phyloP scores from a whole-genome alignment of 2,329 filamentous ascomycete genomes.

The Xylaria hypoxylon region DNA sequence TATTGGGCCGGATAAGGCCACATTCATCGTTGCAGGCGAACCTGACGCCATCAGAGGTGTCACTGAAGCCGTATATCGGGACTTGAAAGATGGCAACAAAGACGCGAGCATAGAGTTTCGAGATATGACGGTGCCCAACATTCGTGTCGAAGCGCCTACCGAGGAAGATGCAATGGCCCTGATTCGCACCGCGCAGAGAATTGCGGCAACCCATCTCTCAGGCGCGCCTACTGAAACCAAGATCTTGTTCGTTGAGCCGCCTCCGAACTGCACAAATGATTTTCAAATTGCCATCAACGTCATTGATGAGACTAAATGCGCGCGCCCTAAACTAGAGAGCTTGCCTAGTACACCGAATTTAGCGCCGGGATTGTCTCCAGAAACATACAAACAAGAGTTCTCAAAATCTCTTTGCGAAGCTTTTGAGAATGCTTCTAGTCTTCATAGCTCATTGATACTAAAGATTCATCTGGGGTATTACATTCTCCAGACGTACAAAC shows the following conservation, averaged over 20 bases:
- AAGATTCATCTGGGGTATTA: constrained; percentile 41
- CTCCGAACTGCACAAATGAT: constrained; percentile 16
- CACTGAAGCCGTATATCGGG: constrained; percentile 41
- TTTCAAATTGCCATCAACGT: constrained; percentile 37
- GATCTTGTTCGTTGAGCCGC: constrained; percentile 44
- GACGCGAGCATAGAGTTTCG: constrained; percentile 31
- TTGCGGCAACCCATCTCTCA: constrained; percentile 32
- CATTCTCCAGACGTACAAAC: constrained; percentile 37
- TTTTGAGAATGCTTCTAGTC: constrained; percentile 39
- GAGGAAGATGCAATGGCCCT: constrained; percentile 35
- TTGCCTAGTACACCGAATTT: background rate
- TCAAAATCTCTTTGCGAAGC: constrained; percentile 33
- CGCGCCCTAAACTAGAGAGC: constrained; percentile 33
- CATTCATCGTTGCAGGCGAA: constrained; percentile 26
- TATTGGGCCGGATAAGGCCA: constrained; percentile 20
- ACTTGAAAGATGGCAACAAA: constrained; percentile 59
- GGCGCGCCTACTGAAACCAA: constrained; percentile 12
- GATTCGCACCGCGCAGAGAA: constrained; percentile 35
- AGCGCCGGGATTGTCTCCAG: background rate
- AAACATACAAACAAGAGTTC: constrained; percentile 35
- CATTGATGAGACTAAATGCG: constrained; percentile 15
- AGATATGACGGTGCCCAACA: constrained; percentile 29
- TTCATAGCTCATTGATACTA: constrained; percentile 37
- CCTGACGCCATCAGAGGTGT: constrained; percentile 17
- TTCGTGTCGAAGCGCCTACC: constrained; percentile 37